phyloP scores from a whole-genome alignment of 2,329 filamentous ascomycete genomes.

The Colletotrichum tabaci region DNA sequence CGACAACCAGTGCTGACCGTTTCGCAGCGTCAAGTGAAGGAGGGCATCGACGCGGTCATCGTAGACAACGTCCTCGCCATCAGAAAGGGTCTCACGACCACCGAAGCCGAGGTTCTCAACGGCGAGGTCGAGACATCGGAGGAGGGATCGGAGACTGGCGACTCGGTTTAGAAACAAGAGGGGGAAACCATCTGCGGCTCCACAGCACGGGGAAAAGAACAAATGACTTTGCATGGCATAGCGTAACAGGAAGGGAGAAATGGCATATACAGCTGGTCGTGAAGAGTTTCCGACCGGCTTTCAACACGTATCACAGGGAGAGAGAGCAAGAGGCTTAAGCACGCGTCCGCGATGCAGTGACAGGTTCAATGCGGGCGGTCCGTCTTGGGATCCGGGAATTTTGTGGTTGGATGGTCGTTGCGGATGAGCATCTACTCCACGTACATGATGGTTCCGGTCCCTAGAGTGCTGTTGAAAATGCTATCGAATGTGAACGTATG shows the following conservation, averaged over 20 bases:
- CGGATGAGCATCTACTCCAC: background rate
- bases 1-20: constrained; percentile 29
- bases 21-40: constrained; percentile 84
- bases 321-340: constrained; percentile 2
- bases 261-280: constrained; percentile 12
- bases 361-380: too few relatives aligned
- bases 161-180: constrained; percentile 24
- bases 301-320: constrained; percentile 18
- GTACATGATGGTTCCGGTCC: background rate
- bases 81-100: constrained; percentile 83
- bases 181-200: constrained; percentile 17
- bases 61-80: constrained; percentile 96
- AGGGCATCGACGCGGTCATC: constrained; percentile 98
- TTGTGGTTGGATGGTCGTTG: background rate
- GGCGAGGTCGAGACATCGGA: constrained; percentile 43
- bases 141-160: constrained; percentile 29
- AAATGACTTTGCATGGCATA: constrained; percentile 35
- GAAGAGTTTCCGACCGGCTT: constrained; percentile 2
- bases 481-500: background rate
- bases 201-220: constrained; percentile 32
- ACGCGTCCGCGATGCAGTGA: background rate
- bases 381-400: background rate
- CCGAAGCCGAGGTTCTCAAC: constrained; percentile 40
- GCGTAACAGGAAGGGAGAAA: constrained; percentile 19
- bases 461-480: background rate